These are phyloP conservation scores for Penicillium coffeae DNA, from an alignment of 495 filamentous ascomycete genomes.

Conservation along the genomic window DNA sequence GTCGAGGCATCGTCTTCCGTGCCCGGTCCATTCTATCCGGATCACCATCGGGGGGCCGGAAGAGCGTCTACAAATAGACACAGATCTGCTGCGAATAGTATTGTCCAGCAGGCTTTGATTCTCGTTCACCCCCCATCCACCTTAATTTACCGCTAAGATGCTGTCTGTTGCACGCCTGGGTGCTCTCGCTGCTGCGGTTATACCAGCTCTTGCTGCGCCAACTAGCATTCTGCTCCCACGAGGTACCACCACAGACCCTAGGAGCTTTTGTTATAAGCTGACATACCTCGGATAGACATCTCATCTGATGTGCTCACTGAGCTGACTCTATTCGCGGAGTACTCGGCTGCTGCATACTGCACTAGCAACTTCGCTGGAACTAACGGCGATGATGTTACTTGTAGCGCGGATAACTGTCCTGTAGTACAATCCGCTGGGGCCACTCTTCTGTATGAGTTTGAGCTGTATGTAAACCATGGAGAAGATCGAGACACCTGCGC, in stretches of 20 bases:
- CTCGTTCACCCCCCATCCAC: neutral
- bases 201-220: conserved; percentile 24
- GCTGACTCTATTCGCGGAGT: conserved; percentile 64
- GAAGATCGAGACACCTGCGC: neutral
- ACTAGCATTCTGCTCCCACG: conserved; percentile 14
- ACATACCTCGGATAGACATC: conserved; percentile 20
- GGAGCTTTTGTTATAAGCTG: neutral
- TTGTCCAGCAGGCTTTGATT: neutral
- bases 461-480: conserved; percentile 44
- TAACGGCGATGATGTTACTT: conserved; percentile 45
- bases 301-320: conserved; percentile 27
- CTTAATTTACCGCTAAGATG: neutral
- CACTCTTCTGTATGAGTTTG: conserved; percentile 54
- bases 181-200: conserved; percentile 1
- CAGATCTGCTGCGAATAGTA: no score
- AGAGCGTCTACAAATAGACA: neutral
- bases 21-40: neutral
- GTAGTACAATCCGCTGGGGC: conserved; percentile 53
- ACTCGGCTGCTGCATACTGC: conserved; percentile 68
- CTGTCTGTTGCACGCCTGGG: conserved; percentile 1
- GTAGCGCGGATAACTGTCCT: conserved; percentile 57
- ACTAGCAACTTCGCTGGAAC: conserved; percentile 45
- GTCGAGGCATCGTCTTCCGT: neutral
- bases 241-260: conserved; percentile 15
- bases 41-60: neutral